Evolutionary conservation across 495 filamentous ascomycete species (phyloP), one percentile per base, ranked within the genome.

Genomic region (Neurospora sp.): DNA sequence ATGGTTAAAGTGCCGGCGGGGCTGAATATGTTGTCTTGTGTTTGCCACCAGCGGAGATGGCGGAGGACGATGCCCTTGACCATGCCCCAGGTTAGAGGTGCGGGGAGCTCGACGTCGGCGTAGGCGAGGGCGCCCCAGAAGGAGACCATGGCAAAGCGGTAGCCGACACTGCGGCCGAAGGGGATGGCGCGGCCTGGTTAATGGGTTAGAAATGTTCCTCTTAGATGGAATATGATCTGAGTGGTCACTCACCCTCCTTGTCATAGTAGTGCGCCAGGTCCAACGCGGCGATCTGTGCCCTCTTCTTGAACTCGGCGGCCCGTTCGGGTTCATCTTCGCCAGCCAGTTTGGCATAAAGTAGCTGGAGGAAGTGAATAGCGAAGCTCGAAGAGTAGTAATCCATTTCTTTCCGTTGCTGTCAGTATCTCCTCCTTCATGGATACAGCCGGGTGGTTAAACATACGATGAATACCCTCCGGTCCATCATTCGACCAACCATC

Each of bases 371-470:
- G 74, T 93, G 91, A 75, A 93, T 93, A 5, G 91, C 92, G 77
- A 93, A 93, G 70, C 88, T 90, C 12, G 91, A 92, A 22, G 91
- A 93, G 77, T 94, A 94, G 77, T 94, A 94, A 77, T 93, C 92
- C 88, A 94, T 91, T 77, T 93, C 84, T 86, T 70, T 66, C 14
- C 61, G 8, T 22, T 38, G 5, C 10, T 5, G 14, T 35, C 6
- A 3, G 16, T 40, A 16, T 18, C 6, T 1, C 10, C 3, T 14
- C 16, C 35, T 69, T 14, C 5, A 48, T 7, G 69, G 27, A 41
- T 7, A 66, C 39, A 31, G 39, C 31, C 46, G 20, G 37, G 27
- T 14, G 40, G 20, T 35, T 37, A 12, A 27, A 77, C 84, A 70
- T 22, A 85, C 84, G 91, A 73, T 90, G 89, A 72, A 92, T 91